phyloP scores from a whole-genome alignment of 306 rosid species.

The Dalbergia cochinchinensis region DNA sequence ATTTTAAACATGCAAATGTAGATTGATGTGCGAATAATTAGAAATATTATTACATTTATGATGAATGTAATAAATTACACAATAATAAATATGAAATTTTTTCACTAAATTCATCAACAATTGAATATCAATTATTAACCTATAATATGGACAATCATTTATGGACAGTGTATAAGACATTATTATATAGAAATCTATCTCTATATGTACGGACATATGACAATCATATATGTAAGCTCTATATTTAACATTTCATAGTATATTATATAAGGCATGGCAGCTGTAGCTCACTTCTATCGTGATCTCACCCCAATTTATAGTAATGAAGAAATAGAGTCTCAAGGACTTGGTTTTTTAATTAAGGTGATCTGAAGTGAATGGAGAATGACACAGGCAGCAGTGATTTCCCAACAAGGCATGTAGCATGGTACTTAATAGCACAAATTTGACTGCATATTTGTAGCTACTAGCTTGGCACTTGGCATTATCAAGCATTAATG shows the following conservation, averaged over 20 bases:
- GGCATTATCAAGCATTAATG: neutral
- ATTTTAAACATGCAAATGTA: no score
- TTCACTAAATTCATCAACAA: no score
- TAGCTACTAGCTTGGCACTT: neutral
- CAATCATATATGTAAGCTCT: no score
- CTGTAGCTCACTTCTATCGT: neutral
- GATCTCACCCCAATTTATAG: neutral
- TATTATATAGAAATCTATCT: no score
- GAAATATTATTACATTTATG: no score
- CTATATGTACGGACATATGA: no score
- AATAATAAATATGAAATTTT: no score
- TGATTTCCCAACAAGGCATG: neutral
- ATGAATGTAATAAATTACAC: no score
- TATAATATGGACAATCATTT: no score
- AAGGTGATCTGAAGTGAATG: neutral
- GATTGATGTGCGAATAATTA: no score
- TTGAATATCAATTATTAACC: no score
- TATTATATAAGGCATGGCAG: slow-evolving; percentile 20
- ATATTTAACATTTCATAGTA: neutral
- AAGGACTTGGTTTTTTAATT: neutral
- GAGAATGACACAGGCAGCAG: slow-evolving; percentile 3
- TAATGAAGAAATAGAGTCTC: neutral
- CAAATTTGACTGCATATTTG: neutral
- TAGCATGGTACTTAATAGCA: neutral
- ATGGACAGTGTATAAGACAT: no score